Conservation (phyloP, 2,329 filamentous ascomycete genomes). For the Ceratocystis smalleyi region DNA sequence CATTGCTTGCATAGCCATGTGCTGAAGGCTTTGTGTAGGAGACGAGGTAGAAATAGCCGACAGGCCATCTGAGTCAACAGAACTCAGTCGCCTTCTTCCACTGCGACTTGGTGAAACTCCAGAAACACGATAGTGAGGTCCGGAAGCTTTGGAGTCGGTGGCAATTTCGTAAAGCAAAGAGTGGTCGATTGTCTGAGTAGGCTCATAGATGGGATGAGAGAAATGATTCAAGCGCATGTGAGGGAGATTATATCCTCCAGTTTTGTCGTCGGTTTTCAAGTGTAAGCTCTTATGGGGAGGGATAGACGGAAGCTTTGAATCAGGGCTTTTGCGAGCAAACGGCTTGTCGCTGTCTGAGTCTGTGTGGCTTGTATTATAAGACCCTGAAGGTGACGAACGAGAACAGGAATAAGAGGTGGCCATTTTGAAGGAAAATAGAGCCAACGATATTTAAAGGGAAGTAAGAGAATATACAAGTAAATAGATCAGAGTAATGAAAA, state of each 20-base stretch:
- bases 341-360: conserved; percentile 15
- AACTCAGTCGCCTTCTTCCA: conserved; percentile 6
- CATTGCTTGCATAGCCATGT: conserved; percentile 12
- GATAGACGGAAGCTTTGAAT: neutral
- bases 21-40: neutral
- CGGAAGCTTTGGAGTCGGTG: neutral
- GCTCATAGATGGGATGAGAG: conserved; percentile 6
- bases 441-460: neutral
- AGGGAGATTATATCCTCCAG: neutral
- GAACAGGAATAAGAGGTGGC: conserved; percentile 13
- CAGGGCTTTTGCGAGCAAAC: conserved; percentile 12
- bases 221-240: neutral
- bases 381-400: conserved; percentile 8
- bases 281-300: neutral
- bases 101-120: conserved; percentile 5
- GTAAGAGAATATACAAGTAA: neutral
- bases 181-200: neutral
- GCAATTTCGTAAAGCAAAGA: conserved; percentile 1
- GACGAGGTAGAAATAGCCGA: conserved; percentile 6
- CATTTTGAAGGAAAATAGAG: neutral
- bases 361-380: conserved; percentile 7
- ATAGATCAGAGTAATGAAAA: neutral
- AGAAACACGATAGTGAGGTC: neutral
- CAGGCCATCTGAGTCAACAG: conserved; percentile 7
- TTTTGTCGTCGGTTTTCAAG: neutral